Conservation (phyloP, 164 flowering plant genomes). For the Magnolia changhungtana region DNA sequence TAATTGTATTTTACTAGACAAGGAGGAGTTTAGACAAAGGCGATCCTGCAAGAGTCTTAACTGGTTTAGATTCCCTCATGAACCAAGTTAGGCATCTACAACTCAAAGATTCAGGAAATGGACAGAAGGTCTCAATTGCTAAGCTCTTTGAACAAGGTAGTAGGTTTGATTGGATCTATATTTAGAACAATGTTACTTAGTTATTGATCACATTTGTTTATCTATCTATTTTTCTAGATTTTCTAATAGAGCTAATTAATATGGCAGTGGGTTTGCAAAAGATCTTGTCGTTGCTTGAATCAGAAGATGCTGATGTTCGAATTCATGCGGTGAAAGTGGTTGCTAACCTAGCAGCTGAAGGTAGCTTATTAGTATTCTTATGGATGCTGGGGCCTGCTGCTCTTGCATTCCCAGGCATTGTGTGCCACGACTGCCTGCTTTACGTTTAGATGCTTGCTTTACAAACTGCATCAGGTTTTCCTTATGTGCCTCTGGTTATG, state of each 20-base stretch:
- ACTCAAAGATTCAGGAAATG: conserved; percentile 42
- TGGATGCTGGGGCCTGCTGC: not conserved
- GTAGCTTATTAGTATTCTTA: conserved; percentile 26
- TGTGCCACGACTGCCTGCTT: not conserved
- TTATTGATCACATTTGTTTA: not conserved
- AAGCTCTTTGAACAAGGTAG: conserved; percentile 55
- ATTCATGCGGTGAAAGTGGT: conserved; percentile 99
- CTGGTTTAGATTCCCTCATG: conserved; percentile 50
- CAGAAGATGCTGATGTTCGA: conserved; percentile 92
- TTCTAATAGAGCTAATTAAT: not conserved
- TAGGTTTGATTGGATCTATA: not conserved
- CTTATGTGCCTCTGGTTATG: not conserved
- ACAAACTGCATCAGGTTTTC: not conserved
- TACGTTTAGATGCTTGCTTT: not conserved
- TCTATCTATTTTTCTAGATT: not conserved
- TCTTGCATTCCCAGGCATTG: not conserved
- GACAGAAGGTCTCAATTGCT: conserved; percentile 72
- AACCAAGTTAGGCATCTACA: conserved; percentile 52
- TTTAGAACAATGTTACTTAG: not conserved
- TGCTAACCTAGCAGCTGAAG: conserved; percentile 99
- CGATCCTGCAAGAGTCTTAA: conserved; percentile 35
- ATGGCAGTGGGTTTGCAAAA: conserved; percentile 92
- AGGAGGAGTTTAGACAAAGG: conserved; percentile 65
- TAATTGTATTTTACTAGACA: conserved; percentile 38
- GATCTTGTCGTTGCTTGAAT: conserved; percentile 87